Base-by-base conservation (phyloP, 441 rosid genomes). In the Raphanus hybrid region DNA sequence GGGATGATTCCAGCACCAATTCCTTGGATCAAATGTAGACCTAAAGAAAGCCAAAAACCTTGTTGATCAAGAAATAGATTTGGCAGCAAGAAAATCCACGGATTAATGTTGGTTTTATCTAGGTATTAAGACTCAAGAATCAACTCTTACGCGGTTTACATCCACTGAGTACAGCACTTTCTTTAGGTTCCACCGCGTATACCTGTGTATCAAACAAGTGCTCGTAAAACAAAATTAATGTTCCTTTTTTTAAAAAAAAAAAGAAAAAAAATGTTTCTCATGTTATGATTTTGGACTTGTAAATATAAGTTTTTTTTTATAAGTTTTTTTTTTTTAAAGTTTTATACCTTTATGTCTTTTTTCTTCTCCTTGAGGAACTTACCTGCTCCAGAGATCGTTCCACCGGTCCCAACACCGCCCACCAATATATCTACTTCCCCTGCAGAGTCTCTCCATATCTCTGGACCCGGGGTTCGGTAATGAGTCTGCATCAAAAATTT, bases 401-500 rank as follows among this genome's bases (percentile, higher is more conserved):
- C 97, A 43, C 94, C 98, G 14, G 97, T 94, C 39, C 97, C 96
- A 69, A 90, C 85, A 45, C 90, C 95, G 0, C 87, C 85, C 8
- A 94, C 88, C 50, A 94, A 73, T 16, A 82, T 84, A 77, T 87
- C 97, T 61, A 90, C 90, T 84, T 87, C 77, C 67, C 87, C 98
- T 41, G 75, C 91, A 0, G 97, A 84, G 70, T 86, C 95, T 59
- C 77, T 87, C 98, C 98, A 94, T 74, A 92, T 89, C 87, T 94
- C 98, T 0, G 92, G 97, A 20, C 97, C 97, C 14, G 93, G 89
- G 67, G 97, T 88, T 78, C 83, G 86, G 37, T 91, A 94, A 74
- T 92, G 98, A 72, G 87, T 83, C 98, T 91, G 58, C 82, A 78
- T 45, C 32, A 35, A 35, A 35, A 35, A 35, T 52, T 50, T 9